A percentile compares a stretch with the other conserved stretches of the same genome.
These are phyloP conservation scores for Ganoderma lingzhi DNA, from an alignment of 1,284 basidiomycete species.

Conservation along the genomic window DNA sequence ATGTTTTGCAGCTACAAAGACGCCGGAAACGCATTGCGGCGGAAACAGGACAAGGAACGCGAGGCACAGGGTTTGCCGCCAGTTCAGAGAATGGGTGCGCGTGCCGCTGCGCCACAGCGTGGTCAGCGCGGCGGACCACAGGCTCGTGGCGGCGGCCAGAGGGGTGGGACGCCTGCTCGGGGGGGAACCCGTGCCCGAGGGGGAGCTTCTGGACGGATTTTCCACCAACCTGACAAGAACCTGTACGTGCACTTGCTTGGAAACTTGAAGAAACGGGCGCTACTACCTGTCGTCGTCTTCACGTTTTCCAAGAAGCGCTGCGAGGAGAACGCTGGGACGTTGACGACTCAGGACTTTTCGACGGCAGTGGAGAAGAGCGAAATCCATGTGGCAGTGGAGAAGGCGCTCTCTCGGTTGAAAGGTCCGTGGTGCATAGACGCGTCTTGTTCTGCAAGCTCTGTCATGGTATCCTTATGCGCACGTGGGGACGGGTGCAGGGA, in stretches of 20 bases:
- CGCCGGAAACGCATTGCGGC: slow-evolving; percentile 86
- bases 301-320: slow-evolving; percentile 97
- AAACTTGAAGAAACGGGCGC: slow-evolving; percentile 83
- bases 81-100: slow-evolving; percentile 80
- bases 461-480: not conserved
- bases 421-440: slow-evolving; percentile 53
- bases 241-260: slow-evolving; percentile 94
- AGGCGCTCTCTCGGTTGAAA: slow-evolving; percentile 90
- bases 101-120: slow-evolving; percentile 73
- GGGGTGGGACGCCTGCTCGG: slow-evolving; percentile 48
- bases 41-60: slow-evolving; percentile 98
- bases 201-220: slow-evolving; percentile 63
- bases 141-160: slow-evolving; percentile 53
- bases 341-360: slow-evolving; percentile 91
- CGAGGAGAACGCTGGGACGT: slow-evolving; percentile 93
- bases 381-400: slow-evolving; percentile 94
- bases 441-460: too few species aligned
- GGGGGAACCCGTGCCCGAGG: slow-evolving; percentile 53
- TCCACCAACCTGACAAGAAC: slow-evolving; percentile 85
- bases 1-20: slow-evolving; percentile 76
- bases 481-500: slow-evolving; percentile 56
- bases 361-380: slow-evolving; percentile 94
- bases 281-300: slow-evolving; percentile 96
- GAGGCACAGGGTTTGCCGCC: slow-evolving; percentile 92
- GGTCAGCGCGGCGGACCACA: slow-evolving; percentile 61